Percentiles rank a stretch among this genome's conserved stretches.
Evolutionary conservation across 176 grass and related monocot species (phyloP).

Genomic region (Pontederia crassipes): DNA sequence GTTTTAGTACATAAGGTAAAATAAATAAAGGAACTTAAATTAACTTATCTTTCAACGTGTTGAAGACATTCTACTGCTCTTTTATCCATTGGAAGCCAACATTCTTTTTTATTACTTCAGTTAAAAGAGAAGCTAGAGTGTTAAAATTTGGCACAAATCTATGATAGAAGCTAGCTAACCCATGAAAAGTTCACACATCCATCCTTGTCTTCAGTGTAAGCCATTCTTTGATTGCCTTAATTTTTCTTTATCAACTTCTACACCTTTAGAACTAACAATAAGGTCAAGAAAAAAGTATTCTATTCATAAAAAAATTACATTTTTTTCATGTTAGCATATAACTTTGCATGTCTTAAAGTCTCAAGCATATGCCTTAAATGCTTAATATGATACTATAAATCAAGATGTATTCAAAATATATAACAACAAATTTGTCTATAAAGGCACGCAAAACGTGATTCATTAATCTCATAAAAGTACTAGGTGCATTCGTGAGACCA

Average conservation of each 20-base stretch:
- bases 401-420: constrained; percentile 16
- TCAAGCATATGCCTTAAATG: neutral
- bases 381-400: neutral
- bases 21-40: neutral
- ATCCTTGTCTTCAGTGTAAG: neutral
- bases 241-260: neutral
- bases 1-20: neutral
- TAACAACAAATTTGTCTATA: neutral
- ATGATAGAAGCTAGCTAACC: neutral
- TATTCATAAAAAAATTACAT: neutral
- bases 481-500: neutral
- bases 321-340: neutral
- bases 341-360: neutral
- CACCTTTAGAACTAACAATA: neutral
- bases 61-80: neutral
- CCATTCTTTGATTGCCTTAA: neutral
- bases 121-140: neutral
- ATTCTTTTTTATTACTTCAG: neutral
- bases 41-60: neutral
- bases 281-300: neutral
- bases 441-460: neutral
- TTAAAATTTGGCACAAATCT: neutral
- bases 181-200: constrained; percentile 11
- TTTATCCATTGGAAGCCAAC: neutral
- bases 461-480: neutral